Evolutionary conservation across 1,284 basidiomycete genomes (phyloP), one percentile per base, ranked within the genome.

Genomic region (Moesziomyces antarcticus): DNA sequence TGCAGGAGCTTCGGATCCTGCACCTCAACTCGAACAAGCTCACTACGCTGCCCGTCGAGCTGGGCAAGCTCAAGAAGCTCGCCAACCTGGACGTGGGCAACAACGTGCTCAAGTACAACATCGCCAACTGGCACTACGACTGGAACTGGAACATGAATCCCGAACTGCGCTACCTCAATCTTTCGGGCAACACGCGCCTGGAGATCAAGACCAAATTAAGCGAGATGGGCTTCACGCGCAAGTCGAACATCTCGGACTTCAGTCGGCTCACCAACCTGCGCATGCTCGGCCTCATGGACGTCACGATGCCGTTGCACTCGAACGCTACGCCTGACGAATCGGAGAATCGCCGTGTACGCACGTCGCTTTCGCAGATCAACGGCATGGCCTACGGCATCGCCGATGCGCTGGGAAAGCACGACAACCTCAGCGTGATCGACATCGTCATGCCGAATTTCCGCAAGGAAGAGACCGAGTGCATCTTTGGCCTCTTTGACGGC

Each of bases 111-210:
- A 95, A 93, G 88, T 99, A 99, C 86, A 99, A 99, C 84, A 95
- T 98, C 75, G 92, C 94, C 79, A 99, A 99, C 82, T 96, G 91
- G 91, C 93, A 96, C 81, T 99, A 96, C 85, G 97, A 99, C 86
- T 99, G 96, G 96, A 99, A 99, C 85, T 99, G 97, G 97, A 98
- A 98, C 84, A 97, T 94, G 88, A 99, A 98, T 84, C 90, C 90
- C 69, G 92, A 92, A 73, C 88, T 99, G 65, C 91, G 91, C 56
- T 98, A 97, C 85, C 91, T 93, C 73, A 94, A 93, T 81, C 80
- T 94, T 53, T 93, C 92, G 0, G 92, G 92, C 16, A 94, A 94
- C 86, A 92, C 93, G 85, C 89, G 91, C 46, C 87, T 94, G n/a
- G 91, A 92, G 86, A 93, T 94, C 86, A 92, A 92, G 85, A 90